Evolutionary conservation across 1,284 basidiomycete species (phyloP), one percentile per base, ranked within the genome.

Genomic region (Ganoderma multipileum): DNA sequence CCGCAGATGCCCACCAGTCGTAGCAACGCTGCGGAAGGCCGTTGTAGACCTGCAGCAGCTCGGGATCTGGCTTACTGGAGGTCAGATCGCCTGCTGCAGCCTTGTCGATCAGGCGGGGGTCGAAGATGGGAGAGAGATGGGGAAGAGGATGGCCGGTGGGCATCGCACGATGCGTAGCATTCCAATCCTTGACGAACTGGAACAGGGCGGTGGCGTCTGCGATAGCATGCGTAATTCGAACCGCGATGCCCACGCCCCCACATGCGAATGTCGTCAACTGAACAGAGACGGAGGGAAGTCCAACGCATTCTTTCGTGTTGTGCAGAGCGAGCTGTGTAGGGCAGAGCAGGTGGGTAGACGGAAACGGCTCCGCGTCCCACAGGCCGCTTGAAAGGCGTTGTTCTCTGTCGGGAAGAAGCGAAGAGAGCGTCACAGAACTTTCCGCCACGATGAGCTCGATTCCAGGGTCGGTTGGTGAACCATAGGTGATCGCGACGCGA

Each of bases 141-240:
- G 78, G 76, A 0, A 69, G 30, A 0, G 73, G 44, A 7, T 59
- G 26, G 16, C 38, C 41, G 23, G 36, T 38, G 4, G 70, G 54
- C 61, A 69, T 16, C 4, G 70, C 71, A 11, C 79, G 76, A 62
- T 82, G 77, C 8, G 79, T 68, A 0, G 68, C 63, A 6, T 81
- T 77, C 83, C 83, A 85, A 70, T 82, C 81, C 39, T 76, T 74
- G n/a, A 80, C 75, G 68, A 84, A 84, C 16, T 74, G 75, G 12
- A 78, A 68, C 47, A 84, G 69, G 0, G 80, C 75, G 42, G 81
- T 80, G 3, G 83, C 83, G 68, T 85, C 83, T 1, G 81, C 81
- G 6, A 85, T 61, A 0, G 76, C 73, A 68, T 84, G 83, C 11
- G 79, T 77, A 33, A 82, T 69, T 68, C 81, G 79, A 20, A 82